A percentile compares a stretch with the other conserved stretches of the same genome.
These are phyloP conservation scores for Cryoendolithus antarcticus DNA, from an alignment of 2,329 filamentous ascomycete genomes.

Conservation along the genomic window DNA sequence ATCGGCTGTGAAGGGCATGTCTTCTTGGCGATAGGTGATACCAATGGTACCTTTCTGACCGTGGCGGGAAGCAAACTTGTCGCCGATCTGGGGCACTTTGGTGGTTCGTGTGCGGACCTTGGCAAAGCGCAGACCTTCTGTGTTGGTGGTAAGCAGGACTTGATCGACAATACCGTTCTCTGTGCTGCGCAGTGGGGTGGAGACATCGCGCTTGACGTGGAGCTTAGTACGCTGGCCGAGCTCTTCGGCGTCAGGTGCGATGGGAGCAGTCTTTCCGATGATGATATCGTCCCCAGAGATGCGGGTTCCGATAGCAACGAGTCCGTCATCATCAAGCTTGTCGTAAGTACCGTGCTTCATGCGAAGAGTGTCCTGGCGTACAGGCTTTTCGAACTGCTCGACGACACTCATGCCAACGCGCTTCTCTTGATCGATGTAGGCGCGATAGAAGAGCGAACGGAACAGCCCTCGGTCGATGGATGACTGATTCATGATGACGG, in stretches of 20 bases:
- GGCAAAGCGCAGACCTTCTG: constrained; percentile 87
- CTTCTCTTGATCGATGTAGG: constrained; percentile 96
- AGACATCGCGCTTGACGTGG: constrained; percentile 90
- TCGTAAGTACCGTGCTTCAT: constrained; percentile 62
- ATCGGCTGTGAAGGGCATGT: constrained; percentile 94
- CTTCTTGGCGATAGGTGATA: constrained; percentile 93
- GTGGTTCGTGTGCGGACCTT: constrained; percentile 96
- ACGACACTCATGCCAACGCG: constrained; percentile 85
- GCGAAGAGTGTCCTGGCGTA: constrained; percentile 72
- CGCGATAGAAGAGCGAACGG: constrained; percentile 93
- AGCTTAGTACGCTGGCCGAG: constrained; percentile 80
- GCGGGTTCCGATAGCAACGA: constrained; percentile 84
- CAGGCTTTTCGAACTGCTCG: constrained; percentile 92
- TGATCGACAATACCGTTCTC: constrained; percentile 95
- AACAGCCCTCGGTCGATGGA: constrained; percentile 96
- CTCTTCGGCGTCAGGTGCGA: constrained; percentile 85
- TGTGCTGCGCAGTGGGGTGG: constrained; percentile 84
- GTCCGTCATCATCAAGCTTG: constrained; percentile 93
- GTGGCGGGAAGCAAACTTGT: constrained; percentile 98
- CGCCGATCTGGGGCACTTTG: constrained; percentile 95
- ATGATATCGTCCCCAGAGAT: constrained; percentile 98
- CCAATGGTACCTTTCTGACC: constrained; percentile 98
- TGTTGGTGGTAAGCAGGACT: constrained; percentile 86
- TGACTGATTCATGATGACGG: constrained; percentile 99
- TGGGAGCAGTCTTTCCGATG: constrained; percentile 94